These are phyloP conservation scores for Fusarium clavum DNA, from an alignment of 2,329 filamentous ascomycete species.

Conservation along the genomic window DNA sequence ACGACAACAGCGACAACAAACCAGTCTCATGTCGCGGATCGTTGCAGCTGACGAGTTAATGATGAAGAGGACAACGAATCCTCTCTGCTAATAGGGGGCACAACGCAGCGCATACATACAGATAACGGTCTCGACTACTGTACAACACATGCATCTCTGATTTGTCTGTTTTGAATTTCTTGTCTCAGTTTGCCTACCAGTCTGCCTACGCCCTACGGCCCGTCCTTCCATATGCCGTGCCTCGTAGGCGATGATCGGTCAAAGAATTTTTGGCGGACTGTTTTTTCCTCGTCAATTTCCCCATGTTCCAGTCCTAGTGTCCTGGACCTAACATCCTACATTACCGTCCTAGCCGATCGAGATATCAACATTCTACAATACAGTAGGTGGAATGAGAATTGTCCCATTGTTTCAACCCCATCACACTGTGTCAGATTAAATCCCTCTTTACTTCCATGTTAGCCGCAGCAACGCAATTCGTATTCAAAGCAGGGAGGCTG, in stretches of 20 bases:
- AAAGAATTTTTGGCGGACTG: conserved; percentile 19
- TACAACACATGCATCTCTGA: conserved; percentile 14
- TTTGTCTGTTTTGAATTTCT: background rate
- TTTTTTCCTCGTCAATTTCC: conserved; percentile 18
- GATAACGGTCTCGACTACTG: background rate
- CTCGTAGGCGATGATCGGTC: conserved; percentile 24
- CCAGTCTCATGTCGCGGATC: conserved; percentile 33
- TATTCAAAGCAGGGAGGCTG: conserved; percentile 21
- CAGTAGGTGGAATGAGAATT: conserved; percentile 16
- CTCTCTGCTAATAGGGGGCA: conserved; percentile 1
- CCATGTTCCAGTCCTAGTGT: conserved; percentile 18
- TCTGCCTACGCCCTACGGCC: conserved; percentile 34
- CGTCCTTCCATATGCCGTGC: conserved; percentile 19
- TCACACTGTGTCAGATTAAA: conserved; percentile 38
- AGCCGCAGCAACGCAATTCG: conserved; percentile 27
- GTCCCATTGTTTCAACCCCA: conserved; percentile 4
- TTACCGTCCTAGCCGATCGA: conserved; percentile 20
- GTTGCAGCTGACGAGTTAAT: conserved; percentile 37
- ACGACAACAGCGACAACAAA: conserved; percentile 20
- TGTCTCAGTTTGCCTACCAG: conserved; percentile 31
- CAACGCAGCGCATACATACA: conserved; percentile 7
- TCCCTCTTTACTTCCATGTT: conserved; percentile 22
- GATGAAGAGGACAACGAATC: conserved; percentile 36
- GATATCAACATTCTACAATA: background rate
- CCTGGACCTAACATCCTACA: background rate